Evolutionary conservation across 2,329 filamentous ascomycete species (phyloP), one percentile per base, ranked within the genome.

Genomic region (Epichloe sp.): DNA sequence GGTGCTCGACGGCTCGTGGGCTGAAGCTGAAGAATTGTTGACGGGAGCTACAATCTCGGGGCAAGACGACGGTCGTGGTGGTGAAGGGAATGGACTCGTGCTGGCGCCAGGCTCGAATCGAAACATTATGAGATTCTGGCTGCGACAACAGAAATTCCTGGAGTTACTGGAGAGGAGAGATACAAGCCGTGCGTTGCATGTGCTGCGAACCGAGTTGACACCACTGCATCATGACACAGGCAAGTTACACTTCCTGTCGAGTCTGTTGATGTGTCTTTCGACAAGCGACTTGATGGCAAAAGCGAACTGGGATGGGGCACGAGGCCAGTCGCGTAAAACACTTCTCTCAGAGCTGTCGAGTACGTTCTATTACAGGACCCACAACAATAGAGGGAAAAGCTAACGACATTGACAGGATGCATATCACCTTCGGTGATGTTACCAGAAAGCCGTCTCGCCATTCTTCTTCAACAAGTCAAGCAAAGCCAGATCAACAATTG

Each of bases 381-480:
- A 15, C 14, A 2, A 23, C 19, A 37, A 41, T 14, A 17, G 6
- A 31, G 19, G 15, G 21, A 10, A 42, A 47, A 10, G 38, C 47
- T 52, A 36, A 47, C 43, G 35, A 46, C 12, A 12, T 43, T 49
- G 36, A 37, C 58, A 91, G 86, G 78, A 72, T 95, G 82, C 52
- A 95, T 98, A 65, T 95, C 93, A 1, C 91, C 93, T 0, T 93
- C 89, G 4, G 87, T 95, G 44, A 97, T 98, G 90, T 85, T 98
- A 50, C 93, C 93, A 1, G 88, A 95, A 62, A 87, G 93, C 65
- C 83, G 93, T 6, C 74, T 98, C 44, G 88, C 88, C 2, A 77
- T 82, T 36, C 73, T 98, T 15, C 72, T 98, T 49, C 77, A 90
- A 52, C 83, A 94, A 57, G 82, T 95, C 38, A 95, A 96, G 64